Conservation (phyloP, 2,329 filamentous ascomycete genomes). For the Myriosclerotinia curreyana region DNA sequence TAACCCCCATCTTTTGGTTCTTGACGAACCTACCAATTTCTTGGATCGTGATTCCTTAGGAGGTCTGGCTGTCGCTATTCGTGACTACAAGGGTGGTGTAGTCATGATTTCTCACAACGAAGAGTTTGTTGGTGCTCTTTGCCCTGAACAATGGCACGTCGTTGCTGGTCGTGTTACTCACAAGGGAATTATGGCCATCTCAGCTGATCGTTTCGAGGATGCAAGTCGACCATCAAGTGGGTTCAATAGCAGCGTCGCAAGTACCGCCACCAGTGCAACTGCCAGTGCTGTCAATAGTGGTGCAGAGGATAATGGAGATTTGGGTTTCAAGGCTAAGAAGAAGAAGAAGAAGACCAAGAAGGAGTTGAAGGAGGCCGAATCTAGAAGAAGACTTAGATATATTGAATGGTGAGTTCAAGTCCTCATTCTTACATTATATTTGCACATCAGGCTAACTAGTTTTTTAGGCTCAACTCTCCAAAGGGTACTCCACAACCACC, state of each 20-base stretch:
- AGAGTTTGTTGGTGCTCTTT: slow-evolving; percentile 94
- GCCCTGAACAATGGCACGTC: slow-evolving; percentile 95
- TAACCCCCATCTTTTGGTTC: slow-evolving; percentile 93
- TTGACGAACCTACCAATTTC: slow-evolving; percentile 99
- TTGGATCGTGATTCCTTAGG: slow-evolving; percentile 96
- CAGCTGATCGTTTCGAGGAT: slow-evolving; percentile 85
- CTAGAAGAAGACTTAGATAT: slow-evolving; percentile 80
- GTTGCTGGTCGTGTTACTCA: slow-evolving; percentile 82
- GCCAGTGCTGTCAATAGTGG: slow-evolving; percentile 73
- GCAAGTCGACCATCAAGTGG: slow-evolving; percentile 59
- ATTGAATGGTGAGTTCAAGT: slow-evolving; percentile 58
- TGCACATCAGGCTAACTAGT: slow-evolving; percentile 34
- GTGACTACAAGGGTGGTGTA: slow-evolving; percentile 96
- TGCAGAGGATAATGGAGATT: slow-evolving; percentile 73
- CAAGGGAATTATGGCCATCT: slow-evolving; percentile 72
- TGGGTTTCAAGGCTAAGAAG: slow-evolving; percentile 87
- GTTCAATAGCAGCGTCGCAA: slow-evolving; percentile 55
- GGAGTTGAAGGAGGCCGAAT: slow-evolving; percentile 91
- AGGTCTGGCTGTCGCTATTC: slow-evolving; percentile 94
- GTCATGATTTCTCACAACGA: slow-evolving; percentile 99
- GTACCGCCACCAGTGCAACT: slow-evolving; percentile 52
- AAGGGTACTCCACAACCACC: slow-evolving; percentile 39
- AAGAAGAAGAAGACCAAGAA: slow-evolving; percentile 99
- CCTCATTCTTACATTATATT: slow-evolving; percentile 53
- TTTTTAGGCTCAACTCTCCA: slow-evolving; percentile 37